A percentile compares a stretch with the other conserved stretches of the same genome.
Conservation (phyloP, 805 yeast genomes). For the Teunomyces aglyptinius region DNA sequence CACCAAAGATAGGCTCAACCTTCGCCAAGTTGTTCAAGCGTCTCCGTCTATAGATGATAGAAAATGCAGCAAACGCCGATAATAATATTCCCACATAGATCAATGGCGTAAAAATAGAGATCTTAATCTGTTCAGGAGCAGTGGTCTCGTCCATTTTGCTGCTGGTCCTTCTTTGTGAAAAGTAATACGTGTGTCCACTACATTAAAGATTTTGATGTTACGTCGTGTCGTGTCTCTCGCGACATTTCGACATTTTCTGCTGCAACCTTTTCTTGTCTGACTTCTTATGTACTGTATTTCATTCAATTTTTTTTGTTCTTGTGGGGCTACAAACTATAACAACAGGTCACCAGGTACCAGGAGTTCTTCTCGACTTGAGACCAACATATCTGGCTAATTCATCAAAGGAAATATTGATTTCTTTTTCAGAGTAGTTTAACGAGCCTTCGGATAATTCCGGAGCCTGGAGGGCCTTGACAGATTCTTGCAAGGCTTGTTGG, state of each 20-base stretch:
- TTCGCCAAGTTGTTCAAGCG: conserved; percentile 52
- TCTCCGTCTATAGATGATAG: conserved; percentile 62
- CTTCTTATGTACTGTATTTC: not conserved
- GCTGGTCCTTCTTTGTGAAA: not conserved
- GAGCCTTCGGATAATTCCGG: not conserved
- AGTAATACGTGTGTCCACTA: conserved; percentile 1
- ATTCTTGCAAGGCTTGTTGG: conserved; percentile 10
- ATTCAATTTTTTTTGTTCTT: too few relatives aligned
- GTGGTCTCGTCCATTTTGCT: conserved; percentile 15
- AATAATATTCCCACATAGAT: conserved; percentile 70
- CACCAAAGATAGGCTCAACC: conserved; percentile 71
- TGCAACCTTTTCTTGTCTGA: not conserved
- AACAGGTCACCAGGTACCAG: conserved; percentile 45
- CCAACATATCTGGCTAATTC: conserved; percentile 72
- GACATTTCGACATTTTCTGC: not conserved
- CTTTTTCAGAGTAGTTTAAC: conserved; percentile 38
- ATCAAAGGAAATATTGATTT: conserved; percentile 54
- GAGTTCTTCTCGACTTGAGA: conserved; percentile 50
- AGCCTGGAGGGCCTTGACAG: conserved; percentile 4
- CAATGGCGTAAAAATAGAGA: conserved; percentile 61
- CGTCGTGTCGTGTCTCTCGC: not conserved
- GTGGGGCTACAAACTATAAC: conserved; percentile 4
- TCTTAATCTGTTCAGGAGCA: conserved; percentile 26
- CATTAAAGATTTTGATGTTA: conserved; percentile 1
- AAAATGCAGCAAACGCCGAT: conserved; percentile 64